phyloP scores from a whole-genome alignment of 2,329 filamentous ascomycete species.

The Paecilomyces fulvus region DNA sequence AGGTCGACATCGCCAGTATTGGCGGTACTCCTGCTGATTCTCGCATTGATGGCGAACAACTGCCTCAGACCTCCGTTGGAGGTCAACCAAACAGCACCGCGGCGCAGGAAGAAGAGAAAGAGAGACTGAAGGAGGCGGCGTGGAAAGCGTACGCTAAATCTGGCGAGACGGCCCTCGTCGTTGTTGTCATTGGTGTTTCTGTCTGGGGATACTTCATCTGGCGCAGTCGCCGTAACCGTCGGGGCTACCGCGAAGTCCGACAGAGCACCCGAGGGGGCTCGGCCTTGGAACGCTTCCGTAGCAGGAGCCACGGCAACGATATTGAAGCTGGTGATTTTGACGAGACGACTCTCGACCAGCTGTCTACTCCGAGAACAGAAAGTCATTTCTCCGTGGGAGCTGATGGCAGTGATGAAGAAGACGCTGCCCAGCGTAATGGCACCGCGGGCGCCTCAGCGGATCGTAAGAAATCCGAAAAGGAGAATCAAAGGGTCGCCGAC shows the following conservation, averaged over 20 bases:
- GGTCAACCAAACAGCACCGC: slow-evolving; percentile 61
- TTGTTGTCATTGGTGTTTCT: slow-evolving; percentile 65
- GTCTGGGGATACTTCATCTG: slow-evolving; percentile 67
- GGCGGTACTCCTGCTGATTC: slow-evolving; percentile 73
- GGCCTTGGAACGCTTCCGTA: slow-evolving; percentile 39
- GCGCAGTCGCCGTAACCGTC: slow-evolving; percentile 45
- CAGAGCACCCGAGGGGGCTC: slow-evolving; percentile 31
- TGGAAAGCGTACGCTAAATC: slow-evolving; percentile 85
- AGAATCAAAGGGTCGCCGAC: background rate
- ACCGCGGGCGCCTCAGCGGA: background rate
- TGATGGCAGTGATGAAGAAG: background rate
- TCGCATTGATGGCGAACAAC: slow-evolving; percentile 76
- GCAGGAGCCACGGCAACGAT: slow-evolving; percentile 37
- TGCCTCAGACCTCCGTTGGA: slow-evolving; percentile 67
- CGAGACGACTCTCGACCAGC: slow-evolving; percentile 51
- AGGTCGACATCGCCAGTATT: slow-evolving; percentile 81
- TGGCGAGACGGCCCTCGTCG: slow-evolving; percentile 73
- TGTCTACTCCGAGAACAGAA: slow-evolving; percentile 15
- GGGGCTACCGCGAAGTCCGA: slow-evolving; percentile 34
- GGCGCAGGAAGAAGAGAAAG: slow-evolving; percentile 58
- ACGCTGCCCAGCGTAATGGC: background rate
- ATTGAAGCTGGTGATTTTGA: slow-evolving; percentile 56
- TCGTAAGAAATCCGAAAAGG: background rate
- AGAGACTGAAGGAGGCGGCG: slow-evolving; percentile 72
- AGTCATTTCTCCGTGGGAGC: background rate